These are phyloP conservation scores for Fusarium keratoplasticum DNA, from an alignment of 2,329 filamentous ascomycete species.

Conservation along the genomic window DNA sequence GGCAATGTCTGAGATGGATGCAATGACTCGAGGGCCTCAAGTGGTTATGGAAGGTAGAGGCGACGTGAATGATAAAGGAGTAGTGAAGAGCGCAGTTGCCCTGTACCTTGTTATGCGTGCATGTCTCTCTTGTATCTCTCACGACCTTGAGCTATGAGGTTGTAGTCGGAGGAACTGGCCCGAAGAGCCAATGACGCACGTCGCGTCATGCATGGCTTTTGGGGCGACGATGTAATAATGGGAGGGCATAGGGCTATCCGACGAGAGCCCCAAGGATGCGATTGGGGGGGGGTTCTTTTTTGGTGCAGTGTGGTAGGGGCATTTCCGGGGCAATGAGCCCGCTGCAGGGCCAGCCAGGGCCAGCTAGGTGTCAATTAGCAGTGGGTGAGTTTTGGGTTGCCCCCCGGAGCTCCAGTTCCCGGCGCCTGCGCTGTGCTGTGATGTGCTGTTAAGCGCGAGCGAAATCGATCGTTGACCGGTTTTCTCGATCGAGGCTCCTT, in stretches of 20 bases:
- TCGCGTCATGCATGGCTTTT: slow-evolving; percentile 42
- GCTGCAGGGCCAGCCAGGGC: slow-evolving; percentile 13
- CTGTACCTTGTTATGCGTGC: background rate
- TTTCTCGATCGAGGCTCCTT: slow-evolving; percentile 34
- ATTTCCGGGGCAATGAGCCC: slow-evolving; percentile 8
- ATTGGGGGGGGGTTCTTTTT: slow-evolving; percentile 2
- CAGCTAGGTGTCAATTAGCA: background rate
- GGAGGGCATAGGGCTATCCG: slow-evolving; percentile 24
- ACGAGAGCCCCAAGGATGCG: slow-evolving; percentile 24
- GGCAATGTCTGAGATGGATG: background rate
- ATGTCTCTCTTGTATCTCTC: slow-evolving; percentile 11
- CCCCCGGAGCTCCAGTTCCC: background rate
- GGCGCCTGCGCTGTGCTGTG: background rate
- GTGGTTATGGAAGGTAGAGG: background rate
- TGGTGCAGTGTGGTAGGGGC: slow-evolving; percentile 1
- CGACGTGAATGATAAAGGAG: background rate
- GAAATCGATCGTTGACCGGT: slow-evolving; percentile 29
- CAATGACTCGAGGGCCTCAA: background rate
- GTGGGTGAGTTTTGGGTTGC: background rate
- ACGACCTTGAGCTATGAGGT: slow-evolving; percentile 5
- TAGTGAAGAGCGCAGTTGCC: background rate
- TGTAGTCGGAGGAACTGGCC: slow-evolving; percentile 37
- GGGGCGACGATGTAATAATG: slow-evolving; percentile 11
- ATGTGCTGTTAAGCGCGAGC: background rate
- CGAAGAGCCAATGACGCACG: slow-evolving; percentile 40